Conservation (phyloP, 2,329 filamentous ascomycete species). For the Penicillium sp. region DNA sequence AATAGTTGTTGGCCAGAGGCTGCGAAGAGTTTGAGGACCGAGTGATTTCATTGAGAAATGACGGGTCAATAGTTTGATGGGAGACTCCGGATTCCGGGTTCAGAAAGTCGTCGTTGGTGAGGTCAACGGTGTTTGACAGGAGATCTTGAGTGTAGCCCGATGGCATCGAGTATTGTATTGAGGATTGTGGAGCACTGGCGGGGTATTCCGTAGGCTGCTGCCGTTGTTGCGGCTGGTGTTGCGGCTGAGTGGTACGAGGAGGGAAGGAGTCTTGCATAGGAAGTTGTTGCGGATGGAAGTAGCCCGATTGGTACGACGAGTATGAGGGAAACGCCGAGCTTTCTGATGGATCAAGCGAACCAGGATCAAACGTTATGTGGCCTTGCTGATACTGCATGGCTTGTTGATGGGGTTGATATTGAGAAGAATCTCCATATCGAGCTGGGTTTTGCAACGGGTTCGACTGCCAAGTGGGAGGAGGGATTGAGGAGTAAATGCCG, state of each 20-base stretch:
- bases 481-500: conserved; percentile 34
- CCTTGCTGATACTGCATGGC: conserved; percentile 34
- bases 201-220: conserved; percentile 18
- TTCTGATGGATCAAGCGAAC: conserved; percentile 30
- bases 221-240: conserved; percentile 18
- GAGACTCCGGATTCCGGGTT: conserved; percentile 21
- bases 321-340: conserved; percentile 37
- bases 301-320: conserved; percentile 33
- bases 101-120: conserved; percentile 33
- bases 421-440: conserved; percentile 30
- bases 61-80: conserved; percentile 44
- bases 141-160: conserved; percentile 28
- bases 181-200: conserved; percentile 17
- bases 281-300: conserved; percentile 33
- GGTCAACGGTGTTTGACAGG: conserved; percentile 30
- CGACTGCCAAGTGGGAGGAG: conserved; percentile 38
- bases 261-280: conserved; percentile 31
- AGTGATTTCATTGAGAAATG: conserved; percentile 34
- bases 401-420: conserved; percentile 29
- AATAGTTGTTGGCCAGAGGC: conserved; percentile 23
- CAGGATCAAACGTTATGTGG: conserved; percentile 34
- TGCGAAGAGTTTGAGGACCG: conserved; percentile 17
- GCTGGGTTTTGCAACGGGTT: conserved; percentile 34
- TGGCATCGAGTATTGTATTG: conserved; percentile 32
- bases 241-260: conserved; percentile 6